Evolutionary conservation across 2,329 filamentous ascomycete species (phyloP).

Genomic region (Fusarium staphyleae): DNA sequence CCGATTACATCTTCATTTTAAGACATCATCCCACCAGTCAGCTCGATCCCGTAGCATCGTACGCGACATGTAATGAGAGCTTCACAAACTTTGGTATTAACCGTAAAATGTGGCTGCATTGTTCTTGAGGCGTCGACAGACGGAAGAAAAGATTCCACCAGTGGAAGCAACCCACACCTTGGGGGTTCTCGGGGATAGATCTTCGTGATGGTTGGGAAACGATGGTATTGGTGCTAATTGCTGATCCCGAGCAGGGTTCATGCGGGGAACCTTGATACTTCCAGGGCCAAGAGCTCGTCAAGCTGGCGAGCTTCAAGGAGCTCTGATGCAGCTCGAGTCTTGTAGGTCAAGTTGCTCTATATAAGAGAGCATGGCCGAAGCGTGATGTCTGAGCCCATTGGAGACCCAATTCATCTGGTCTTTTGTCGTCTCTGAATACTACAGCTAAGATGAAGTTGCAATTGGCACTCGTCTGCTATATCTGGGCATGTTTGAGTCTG

Average conservation of each 20-base stretch:
- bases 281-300: background rate
- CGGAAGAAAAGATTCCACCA: constrained; percentile 1
- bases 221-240: constrained; percentile 34
- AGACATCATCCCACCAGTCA: background rate
- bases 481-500: constrained; percentile 18
- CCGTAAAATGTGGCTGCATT: no score
- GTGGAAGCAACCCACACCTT: background rate
- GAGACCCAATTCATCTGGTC: background rate
- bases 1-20: background rate
- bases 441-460: constrained; percentile 28
- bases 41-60: background rate
- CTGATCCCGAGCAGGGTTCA: constrained; percentile 25
- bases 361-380: constrained; percentile 3
- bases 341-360: background rate
- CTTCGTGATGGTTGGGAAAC: background rate
- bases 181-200: background rate
- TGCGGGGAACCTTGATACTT: constrained; percentile 8
- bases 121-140: background rate
- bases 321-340: background rate
- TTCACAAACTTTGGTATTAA: background rate
- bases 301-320: constrained; percentile 9
- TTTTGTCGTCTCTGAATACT: background rate
- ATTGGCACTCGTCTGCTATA: constrained; percentile 12
- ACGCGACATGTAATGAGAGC: background rate
- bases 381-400: background rate